phyloP scores from a whole-genome alignment of 805 yeast genomes.

The Metschnikowia kunwiensis region DNA sequence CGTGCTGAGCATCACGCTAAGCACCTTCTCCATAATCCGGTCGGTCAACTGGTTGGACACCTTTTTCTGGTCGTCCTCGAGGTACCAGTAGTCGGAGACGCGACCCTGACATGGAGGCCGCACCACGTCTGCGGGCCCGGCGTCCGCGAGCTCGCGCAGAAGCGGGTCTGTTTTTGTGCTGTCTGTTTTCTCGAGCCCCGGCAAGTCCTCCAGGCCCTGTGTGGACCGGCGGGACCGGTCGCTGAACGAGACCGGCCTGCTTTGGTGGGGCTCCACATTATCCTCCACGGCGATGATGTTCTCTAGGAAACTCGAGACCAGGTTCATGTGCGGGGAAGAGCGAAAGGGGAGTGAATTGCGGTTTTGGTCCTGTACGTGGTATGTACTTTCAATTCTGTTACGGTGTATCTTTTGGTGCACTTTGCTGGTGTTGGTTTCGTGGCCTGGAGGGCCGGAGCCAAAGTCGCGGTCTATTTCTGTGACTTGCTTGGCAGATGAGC shows the following conservation, averaged over 20 bases:
- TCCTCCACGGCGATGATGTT: slow-evolving; percentile 32
- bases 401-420: too few relatives aligned
- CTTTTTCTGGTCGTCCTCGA: slow-evolving; percentile 22
- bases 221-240: slow-evolving; percentile 7
- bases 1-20: slow-evolving; percentile 63
- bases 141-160: background rate
- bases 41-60: slow-evolving; percentile 49
- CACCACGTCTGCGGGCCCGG: background rate
- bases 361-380: too few relatives aligned
- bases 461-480: too few relatives aligned
- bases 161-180: background rate
- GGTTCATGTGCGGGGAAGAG: too few relatives aligned
- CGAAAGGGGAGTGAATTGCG: too few relatives aligned
- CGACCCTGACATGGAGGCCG: slow-evolving; percentile 6
- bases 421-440: too few relatives aligned
- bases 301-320: slow-evolving; percentile 36
- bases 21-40: slow-evolving; percentile 65
- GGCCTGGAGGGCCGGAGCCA: too few relatives aligned
- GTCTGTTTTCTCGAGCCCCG: background rate
- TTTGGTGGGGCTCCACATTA: background rate
- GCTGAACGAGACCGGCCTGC: background rate
- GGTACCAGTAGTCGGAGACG: slow-evolving; percentile 27
- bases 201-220: slow-evolving; percentile 5
- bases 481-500: too few relatives aligned
- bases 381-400: too few relatives aligned